Percentiles rank a stretch among this genome's conserved stretches.
phyloP scores from a whole-genome alignment of 306 rosid genomes.

The Parietaria judaica region DNA sequence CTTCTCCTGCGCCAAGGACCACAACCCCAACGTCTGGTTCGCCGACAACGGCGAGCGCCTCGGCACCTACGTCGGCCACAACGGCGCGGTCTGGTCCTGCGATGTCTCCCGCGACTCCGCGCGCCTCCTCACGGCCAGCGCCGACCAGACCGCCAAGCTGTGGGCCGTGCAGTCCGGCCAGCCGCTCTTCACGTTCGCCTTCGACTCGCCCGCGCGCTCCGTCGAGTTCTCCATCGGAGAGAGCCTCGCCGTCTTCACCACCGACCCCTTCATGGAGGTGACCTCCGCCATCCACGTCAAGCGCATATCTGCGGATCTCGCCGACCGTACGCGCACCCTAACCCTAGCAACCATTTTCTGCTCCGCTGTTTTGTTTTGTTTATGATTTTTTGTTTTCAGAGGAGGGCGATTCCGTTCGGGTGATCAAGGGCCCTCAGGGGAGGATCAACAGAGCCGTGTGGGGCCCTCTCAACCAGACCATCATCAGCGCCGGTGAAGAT shows the following conservation, averaged over 20 bases:
- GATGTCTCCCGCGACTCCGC: constrained; percentile 64
- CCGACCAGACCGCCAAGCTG: constrained; percentile 67
- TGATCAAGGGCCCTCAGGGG: constrained; percentile 79
- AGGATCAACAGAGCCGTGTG: constrained; percentile 90
- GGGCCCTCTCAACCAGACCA: constrained; percentile 79
- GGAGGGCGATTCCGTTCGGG: constrained; percentile 58
- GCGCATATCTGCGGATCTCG: constrained; percentile 43
- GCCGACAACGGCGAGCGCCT: constrained; percentile 95
- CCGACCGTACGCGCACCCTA: constrained; percentile 37
- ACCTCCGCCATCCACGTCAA: constrained; percentile 75
- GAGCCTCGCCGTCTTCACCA: constrained; percentile 51
- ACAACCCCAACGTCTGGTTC: constrained; percentile 84
- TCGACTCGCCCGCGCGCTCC: constrained; percentile 65
- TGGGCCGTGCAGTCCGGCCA: constrained; percentile 82
- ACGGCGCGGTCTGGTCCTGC: constrained; percentile 97
- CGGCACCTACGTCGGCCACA: constrained; percentile 84
- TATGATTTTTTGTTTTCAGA: constrained; percentile 30
- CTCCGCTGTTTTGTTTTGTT: background rate
- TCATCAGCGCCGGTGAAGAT: constrained; percentile 92
- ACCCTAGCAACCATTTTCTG: background rate
- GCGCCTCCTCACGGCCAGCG: constrained; percentile 56
- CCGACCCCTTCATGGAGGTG: constrained; percentile 69
- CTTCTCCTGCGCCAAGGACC: constrained; percentile 85
- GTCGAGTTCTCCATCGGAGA: constrained; percentile 68
- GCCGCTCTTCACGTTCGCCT: constrained; percentile 58